phyloP scores from a whole-genome alignment of 257 asterid genomes.

The Primulina huaijiensis region DNA sequence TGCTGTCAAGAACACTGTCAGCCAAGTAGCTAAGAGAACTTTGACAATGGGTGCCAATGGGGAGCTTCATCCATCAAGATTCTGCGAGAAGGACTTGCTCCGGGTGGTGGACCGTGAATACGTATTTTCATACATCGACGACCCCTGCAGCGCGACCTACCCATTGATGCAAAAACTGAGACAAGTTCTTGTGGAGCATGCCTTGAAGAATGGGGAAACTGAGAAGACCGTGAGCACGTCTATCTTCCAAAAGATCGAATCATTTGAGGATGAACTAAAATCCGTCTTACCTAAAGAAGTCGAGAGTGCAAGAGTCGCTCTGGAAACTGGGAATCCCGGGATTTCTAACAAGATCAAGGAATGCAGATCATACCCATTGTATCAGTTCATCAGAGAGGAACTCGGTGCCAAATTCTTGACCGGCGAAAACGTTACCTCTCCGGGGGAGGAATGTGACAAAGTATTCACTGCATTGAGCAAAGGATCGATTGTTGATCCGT shows the following conservation, averaged over 20 bases:
- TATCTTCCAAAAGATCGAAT: constrained; percentile 46
- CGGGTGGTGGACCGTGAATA: constrained; percentile 52
- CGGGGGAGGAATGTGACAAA: constrained; percentile 55
- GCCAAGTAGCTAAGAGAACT: constrained; percentile 45
- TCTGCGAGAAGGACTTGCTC: constrained; percentile 53
- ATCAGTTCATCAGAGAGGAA: constrained; percentile 44
- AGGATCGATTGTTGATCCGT: constrained; percentile 48
- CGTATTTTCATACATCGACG: constrained; percentile 46
- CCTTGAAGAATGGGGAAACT: constrained; percentile 32
- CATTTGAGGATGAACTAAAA: constrained; percentile 48
- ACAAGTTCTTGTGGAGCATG: constrained; percentile 52
- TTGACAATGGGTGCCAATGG: constrained; percentile 46
- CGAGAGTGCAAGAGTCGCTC: constrained; percentile 41
- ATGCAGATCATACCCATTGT: constrained; percentile 56
- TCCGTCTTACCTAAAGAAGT: constrained; percentile 49
- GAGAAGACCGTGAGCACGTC: constrained; percentile 38
- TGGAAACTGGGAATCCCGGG: constrained; percentile 44
- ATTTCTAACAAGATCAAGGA: constrained; percentile 43
- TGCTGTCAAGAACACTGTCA: constrained; percentile 48
- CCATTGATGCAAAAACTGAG: constrained; percentile 57
- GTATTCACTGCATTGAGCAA: constrained; percentile 48
- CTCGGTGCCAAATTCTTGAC: constrained; percentile 40
- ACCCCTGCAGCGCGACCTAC: constrained; percentile 46
- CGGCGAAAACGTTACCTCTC: constrained; percentile 44
- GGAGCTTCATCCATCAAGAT: constrained; percentile 53